phyloP scores from a whole-genome alignment of 2,329 filamentous ascomycete species.

The Pseudopyrenochaeta lycopersici region DNA sequence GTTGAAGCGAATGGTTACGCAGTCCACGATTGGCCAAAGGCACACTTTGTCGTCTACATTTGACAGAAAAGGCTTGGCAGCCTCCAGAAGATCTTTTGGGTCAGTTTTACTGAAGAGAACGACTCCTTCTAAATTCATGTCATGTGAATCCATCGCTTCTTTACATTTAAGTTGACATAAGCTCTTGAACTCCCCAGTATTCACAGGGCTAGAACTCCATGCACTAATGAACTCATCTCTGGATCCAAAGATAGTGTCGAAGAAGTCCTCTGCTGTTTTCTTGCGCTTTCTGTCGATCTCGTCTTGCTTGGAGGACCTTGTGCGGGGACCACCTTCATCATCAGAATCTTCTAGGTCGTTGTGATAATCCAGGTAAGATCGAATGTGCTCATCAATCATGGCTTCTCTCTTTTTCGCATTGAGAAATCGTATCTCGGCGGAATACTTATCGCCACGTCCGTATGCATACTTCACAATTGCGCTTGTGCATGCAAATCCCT shows the following conservation, averaged over 20 bases:
- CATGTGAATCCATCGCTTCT: conserved; percentile 11
- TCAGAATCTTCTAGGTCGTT: conserved; percentile 22
- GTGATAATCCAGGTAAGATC: conserved; percentile 19
- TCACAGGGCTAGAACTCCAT: conserved; percentile 13
- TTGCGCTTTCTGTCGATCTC: conserved; percentile 21
- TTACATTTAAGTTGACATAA: conserved; percentile 25
- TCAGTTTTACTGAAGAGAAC: not conserved
- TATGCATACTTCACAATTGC: conserved; percentile 19
- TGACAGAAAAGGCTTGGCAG: conserved; percentile 24
- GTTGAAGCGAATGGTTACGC: conserved; percentile 20
- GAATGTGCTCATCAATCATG: conserved; percentile 24
- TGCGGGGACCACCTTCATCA: conserved; percentile 18
- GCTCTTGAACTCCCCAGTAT: conserved; percentile 17
- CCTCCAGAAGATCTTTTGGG: conserved; percentile 15
- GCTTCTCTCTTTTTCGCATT: conserved; percentile 12
- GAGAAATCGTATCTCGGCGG: conserved; percentile 26
- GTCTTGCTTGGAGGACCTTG: conserved; percentile 9
- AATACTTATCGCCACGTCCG: conserved; percentile 8
- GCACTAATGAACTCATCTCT: conserved; percentile 14
- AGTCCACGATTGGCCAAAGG: conserved; percentile 33
- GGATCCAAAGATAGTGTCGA: conserved; percentile 26
- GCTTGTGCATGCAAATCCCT: conserved; percentile 30
- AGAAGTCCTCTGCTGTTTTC: conserved; percentile 31
- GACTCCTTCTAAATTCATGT: conserved; percentile 1
- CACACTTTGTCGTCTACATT: conserved; percentile 18